These are phyloP conservation scores for Tanacetum coccineum DNA, from an alignment of 129 eudicot species.

Conservation along the genomic window DNA sequence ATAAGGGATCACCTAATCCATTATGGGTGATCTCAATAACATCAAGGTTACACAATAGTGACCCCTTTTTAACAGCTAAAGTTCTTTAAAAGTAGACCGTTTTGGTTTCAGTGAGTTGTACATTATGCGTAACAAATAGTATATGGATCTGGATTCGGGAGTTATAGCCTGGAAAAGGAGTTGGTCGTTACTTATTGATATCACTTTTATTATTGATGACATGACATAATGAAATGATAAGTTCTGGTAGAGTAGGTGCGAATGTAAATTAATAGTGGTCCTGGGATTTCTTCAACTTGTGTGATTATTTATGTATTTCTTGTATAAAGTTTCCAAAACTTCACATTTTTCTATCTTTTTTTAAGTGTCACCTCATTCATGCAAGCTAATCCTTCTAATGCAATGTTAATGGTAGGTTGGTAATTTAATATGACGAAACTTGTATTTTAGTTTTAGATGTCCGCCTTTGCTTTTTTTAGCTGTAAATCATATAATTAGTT, in stretches of 20 bases:
- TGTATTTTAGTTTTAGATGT: neutral
- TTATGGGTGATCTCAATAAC: no score
- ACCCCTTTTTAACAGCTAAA: neutral
- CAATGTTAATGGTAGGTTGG: slow-evolving; percentile 24
- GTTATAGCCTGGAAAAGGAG: slow-evolving; percentile 11
- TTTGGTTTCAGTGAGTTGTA: slow-evolving; percentile 13
- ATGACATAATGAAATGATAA: slow-evolving; percentile 38
- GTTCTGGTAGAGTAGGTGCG: slow-evolving; percentile 47
- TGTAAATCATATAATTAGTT: no score
- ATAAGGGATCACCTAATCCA: no score
- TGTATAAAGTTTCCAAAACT: slow-evolving; percentile 20
- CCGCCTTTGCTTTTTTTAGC: no score
- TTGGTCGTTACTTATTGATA: slow-evolving; percentile 22
- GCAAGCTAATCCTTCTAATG: slow-evolving; percentile 30
- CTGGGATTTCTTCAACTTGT: slow-evolving; percentile 36
- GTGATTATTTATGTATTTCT: slow-evolving; percentile 19
- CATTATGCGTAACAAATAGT: slow-evolving; percentile 18
- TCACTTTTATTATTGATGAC: slow-evolving; percentile 29
- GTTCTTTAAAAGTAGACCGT: neutral
- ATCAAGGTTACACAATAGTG: no score
- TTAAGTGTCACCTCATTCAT: slow-evolving; percentile 26
- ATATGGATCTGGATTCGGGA: slow-evolving; percentile 13
- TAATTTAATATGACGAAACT: slow-evolving; percentile 4
- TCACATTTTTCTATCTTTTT: slow-evolving; percentile 26
- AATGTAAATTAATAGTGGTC: slow-evolving; percentile 47